Conservation (phyloP, 1,284 basidiomycete species). For the Trichosporon sp. region DNA sequence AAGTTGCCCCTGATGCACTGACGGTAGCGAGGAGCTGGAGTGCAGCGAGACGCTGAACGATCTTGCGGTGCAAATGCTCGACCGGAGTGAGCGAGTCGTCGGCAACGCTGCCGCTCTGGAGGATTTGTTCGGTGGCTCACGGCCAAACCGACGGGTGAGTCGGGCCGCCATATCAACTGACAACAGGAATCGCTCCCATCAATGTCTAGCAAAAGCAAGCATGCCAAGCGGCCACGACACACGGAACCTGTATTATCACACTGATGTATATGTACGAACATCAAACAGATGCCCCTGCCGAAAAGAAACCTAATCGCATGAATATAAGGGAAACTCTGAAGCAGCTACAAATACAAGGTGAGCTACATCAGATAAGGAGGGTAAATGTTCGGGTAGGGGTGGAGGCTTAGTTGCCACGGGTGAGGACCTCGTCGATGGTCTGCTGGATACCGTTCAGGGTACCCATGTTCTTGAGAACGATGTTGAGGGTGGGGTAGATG, state of each 20-base stretch:
- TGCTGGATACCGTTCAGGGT: not conserved
- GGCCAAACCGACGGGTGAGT: not conserved
- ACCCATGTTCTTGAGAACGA: not conserved
- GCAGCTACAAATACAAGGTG: not conserved
- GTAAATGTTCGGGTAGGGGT: not conserved
- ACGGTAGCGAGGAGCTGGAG: not conserved
- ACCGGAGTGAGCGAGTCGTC: not conserved
- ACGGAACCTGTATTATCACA: not conserved
- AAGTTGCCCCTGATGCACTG: too few relatives aligned
- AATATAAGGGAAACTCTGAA: not conserved
- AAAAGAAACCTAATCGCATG: too few relatives aligned
- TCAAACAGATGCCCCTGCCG: too few relatives aligned
- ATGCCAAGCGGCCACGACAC: not conserved
- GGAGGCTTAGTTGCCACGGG: not conserved
- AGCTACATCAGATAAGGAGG: not conserved
- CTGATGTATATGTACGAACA: not conserved
- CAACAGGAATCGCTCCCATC: not conserved
- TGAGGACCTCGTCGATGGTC: not conserved
- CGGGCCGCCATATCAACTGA: not conserved
- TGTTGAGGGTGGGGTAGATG: not conserved
- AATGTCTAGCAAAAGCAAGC: not conserved
- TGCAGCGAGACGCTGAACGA: not conserved
- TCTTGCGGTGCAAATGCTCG: not conserved
- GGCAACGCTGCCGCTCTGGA: not conserved
- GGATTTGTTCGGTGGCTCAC: not conserved